phyloP scores from a whole-genome alignment of 2,329 filamentous ascomycete species.

The Aurifilum marmelostoma region DNA sequence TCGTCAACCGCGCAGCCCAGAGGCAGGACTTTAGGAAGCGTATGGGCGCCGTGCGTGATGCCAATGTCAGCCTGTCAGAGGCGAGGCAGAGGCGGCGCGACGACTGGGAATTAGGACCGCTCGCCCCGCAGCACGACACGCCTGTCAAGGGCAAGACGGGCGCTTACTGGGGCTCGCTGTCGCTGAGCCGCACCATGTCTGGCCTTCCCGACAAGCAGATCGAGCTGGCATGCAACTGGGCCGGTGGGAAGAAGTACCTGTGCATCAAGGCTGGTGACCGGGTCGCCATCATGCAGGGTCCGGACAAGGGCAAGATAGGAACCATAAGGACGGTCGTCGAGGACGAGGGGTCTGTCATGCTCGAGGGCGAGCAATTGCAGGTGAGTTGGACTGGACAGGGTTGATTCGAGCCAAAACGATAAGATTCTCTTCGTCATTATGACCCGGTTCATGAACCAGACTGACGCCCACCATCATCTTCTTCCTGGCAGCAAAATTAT shows the following conservation, averaged over 20 bases:
- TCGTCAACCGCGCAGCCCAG: slow-evolving; percentile 37
- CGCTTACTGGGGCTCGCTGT: slow-evolving; percentile 46
- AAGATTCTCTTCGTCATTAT: background rate
- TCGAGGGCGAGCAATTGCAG: slow-evolving; percentile 62
- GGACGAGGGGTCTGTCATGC: slow-evolving; percentile 59
- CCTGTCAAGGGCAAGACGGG: slow-evolving; percentile 64
- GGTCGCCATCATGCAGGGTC: slow-evolving; percentile 78
- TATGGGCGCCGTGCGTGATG: slow-evolving; percentile 12
- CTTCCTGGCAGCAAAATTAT: slow-evolving; percentile 37
- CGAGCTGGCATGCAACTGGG: slow-evolving; percentile 53
- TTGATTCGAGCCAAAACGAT: background rate
- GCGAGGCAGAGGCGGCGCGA: slow-evolving; percentile 56
- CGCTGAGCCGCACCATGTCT: slow-evolving; percentile 33
- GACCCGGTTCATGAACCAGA: background rate
- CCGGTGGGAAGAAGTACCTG: slow-evolving; percentile 58
- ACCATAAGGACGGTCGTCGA: slow-evolving; percentile 62
- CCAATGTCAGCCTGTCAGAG: slow-evolving; percentile 15
- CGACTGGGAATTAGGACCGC: slow-evolving; percentile 76
- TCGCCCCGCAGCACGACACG: slow-evolving; percentile 77
- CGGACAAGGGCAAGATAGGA: slow-evolving; percentile 83
- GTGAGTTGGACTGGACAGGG: slow-evolving; percentile 49
- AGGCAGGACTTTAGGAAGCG: slow-evolving; percentile 37
- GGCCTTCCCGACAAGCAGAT: slow-evolving; percentile 40
- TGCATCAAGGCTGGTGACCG: slow-evolving; percentile 73
- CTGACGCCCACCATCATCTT: slow-evolving; percentile 9